These are phyloP conservation scores for Parascedosporium putredinis DNA, from an alignment of 2,329 filamentous ascomycete species.

Conservation along the genomic window DNA sequence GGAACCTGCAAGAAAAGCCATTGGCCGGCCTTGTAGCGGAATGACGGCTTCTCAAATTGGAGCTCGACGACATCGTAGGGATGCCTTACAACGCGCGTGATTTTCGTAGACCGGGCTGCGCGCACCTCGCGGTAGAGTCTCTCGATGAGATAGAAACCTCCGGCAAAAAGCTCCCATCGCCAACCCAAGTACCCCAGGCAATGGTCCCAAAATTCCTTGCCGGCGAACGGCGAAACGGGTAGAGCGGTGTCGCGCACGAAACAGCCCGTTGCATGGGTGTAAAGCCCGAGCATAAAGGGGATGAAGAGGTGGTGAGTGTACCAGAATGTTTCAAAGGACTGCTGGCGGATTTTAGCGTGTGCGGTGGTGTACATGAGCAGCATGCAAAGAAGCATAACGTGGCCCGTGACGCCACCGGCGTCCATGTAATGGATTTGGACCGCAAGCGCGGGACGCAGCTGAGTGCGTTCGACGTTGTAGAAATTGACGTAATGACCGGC, in stretches of 20 bases:
- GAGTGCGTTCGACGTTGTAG: slow-evolving; percentile 81
- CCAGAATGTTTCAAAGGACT: slow-evolving; percentile 98
- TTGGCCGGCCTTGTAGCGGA: slow-evolving; percentile 87
- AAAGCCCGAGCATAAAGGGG: slow-evolving; percentile 85
- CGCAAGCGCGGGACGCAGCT: slow-evolving; percentile 71
- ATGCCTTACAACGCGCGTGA: slow-evolving; percentile 89
- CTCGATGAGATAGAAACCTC: slow-evolving; percentile 76
- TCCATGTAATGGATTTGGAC: slow-evolving; percentile 86
- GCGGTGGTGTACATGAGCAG: slow-evolving; percentile 95
- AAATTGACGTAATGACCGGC: slow-evolving; percentile 93
- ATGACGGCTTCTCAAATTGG: slow-evolving; percentile 77
- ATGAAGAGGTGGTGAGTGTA: slow-evolving; percentile 98
- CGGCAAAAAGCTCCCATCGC: slow-evolving; percentile 89
- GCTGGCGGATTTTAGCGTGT: slow-evolving; percentile 86
- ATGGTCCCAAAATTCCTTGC: slow-evolving; percentile 74
- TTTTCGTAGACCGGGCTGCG: slow-evolving; percentile 71
- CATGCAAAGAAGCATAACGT: slow-evolving; percentile 98
- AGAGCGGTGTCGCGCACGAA: slow-evolving; percentile 78
- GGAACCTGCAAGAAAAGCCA: slow-evolving; percentile 86
- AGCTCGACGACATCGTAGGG: slow-evolving; percentile 90
- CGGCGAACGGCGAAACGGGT: slow-evolving; percentile 75
- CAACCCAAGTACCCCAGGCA: slow-evolving; percentile 94
- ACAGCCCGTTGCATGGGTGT: slow-evolving; percentile 91
- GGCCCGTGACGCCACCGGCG: slow-evolving; percentile 84
- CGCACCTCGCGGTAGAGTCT: slow-evolving; percentile 87